Percentiles rank a stretch among this genome's conserved stretches.
phyloP scores from a whole-genome alignment of 148 eudicot genomes.

The Talinum fruticosum region DNA sequence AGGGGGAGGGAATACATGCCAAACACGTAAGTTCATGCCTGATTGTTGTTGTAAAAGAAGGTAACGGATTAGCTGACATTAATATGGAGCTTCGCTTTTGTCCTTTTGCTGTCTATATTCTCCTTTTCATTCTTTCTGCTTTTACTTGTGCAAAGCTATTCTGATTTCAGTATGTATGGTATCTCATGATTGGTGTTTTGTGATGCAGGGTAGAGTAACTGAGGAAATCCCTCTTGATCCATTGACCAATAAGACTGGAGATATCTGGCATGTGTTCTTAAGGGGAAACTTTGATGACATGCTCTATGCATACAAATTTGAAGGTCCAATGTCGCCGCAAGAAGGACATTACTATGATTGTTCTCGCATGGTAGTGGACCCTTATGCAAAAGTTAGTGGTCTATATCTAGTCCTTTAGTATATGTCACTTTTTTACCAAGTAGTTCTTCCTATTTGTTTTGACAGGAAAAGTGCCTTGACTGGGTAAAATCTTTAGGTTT shows the following conservation, averaged over 20 bases:
- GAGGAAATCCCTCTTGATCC: slow-evolving; percentile 82
- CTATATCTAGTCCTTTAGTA: slow-evolving; percentile 13
- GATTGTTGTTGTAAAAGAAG: not conserved
- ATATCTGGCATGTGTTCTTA: slow-evolving; percentile 85
- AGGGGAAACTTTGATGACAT: slow-evolving; percentile 70
- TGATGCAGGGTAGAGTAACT: slow-evolving; percentile 66
- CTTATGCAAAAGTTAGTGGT: slow-evolving; percentile 81
- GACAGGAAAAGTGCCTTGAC: not conserved
- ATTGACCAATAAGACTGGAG: slow-evolving; percentile 73
- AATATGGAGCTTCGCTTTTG: not conserved
- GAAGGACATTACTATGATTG: slow-evolving; percentile 81
- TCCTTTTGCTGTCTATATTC: not conserved
- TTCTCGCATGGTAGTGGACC: slow-evolving; percentile 71
- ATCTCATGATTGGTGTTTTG: slow-evolving; percentile 9
- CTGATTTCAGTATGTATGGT: not conserved
- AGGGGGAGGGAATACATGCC: not conserved
- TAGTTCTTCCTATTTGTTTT: not conserved
- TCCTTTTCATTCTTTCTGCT: not conserved
- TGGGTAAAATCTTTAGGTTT: not conserved
- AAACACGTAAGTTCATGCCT: not conserved
- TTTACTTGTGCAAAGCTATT: not conserved
- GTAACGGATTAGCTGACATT: not conserved
- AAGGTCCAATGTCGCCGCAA: slow-evolving; percentile 71
- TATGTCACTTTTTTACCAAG: slow-evolving; percentile 5
- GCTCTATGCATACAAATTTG: slow-evolving; percentile 79